These are phyloP conservation scores for Eutrema heterophyllum DNA, from an alignment of 345 rosid genomes.

Conservation along the genomic window DNA sequence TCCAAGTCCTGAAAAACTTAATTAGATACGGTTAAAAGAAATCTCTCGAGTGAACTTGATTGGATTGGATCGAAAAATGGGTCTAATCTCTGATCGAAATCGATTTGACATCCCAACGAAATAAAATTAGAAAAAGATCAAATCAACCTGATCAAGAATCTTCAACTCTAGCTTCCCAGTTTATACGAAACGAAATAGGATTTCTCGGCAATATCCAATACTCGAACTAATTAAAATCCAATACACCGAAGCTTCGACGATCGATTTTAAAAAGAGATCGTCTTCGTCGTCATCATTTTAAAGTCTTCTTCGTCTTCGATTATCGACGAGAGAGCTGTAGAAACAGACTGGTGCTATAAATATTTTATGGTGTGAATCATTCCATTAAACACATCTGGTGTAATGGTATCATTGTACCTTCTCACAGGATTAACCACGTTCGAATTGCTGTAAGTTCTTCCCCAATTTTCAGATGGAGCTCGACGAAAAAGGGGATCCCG, in stretches of 20 bases:
- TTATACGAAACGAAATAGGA: not conserved
- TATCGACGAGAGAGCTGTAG: too few relatives aligned
- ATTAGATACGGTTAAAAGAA: not conserved
- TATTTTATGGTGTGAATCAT: too few relatives aligned
- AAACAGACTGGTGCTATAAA: too few relatives aligned
- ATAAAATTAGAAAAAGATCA: not conserved
- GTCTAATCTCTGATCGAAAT: slow-evolving; percentile 17
- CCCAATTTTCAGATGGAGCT: too few relatives aligned
- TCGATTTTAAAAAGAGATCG: not conserved
- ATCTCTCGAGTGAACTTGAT: not conserved
- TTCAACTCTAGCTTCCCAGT: not conserved
- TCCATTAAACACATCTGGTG: too few relatives aligned
- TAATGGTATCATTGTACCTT: too few relatives aligned
- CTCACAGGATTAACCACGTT: too few relatives aligned
- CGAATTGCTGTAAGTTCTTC: too few relatives aligned
- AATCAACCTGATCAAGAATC: not conserved
- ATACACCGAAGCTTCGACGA: not conserved
- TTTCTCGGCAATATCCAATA: not conserved
- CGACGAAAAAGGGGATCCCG: too few relatives aligned
- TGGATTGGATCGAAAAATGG: not conserved
- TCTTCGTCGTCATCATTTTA: too few relatives aligned
- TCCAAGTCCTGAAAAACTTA: not conserved
- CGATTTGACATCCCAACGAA: not conserved
- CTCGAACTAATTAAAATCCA: not conserved
- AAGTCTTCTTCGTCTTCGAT: too few relatives aligned